phyloP scores from a whole-genome alignment of 352 stramenopile species.

The Pythium chondricola region DNA sequence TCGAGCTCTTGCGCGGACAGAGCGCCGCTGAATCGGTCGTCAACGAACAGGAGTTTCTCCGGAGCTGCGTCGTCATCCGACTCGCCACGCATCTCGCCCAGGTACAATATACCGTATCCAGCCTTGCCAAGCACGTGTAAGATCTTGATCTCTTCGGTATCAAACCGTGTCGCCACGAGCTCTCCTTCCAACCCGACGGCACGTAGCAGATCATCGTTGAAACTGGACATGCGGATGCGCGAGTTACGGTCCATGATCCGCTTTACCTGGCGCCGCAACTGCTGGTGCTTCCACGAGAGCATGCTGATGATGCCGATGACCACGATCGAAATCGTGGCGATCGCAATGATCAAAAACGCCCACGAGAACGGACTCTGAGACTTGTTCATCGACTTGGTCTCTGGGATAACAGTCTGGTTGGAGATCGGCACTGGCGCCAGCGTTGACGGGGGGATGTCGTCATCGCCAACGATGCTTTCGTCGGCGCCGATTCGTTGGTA shows the following conservation, averaged over 20 bases:
- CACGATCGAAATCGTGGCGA: slow-evolving; percentile 14
- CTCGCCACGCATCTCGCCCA: slow-evolving; percentile 38
- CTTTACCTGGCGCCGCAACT: slow-evolving; percentile 15
- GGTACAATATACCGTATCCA: slow-evolving; percentile 57
- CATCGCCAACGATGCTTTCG: background rate
- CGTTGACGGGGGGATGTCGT: slow-evolving; percentile 11
- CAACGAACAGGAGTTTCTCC: slow-evolving; percentile 52
- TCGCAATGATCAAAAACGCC: slow-evolving; percentile 21
- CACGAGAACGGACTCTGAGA: slow-evolving; percentile 13
- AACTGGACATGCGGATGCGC: slow-evolving; percentile 6
- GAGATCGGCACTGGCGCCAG: background rate
- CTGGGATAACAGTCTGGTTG: slow-evolving; percentile 34
- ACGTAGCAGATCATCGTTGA: slow-evolving; percentile 12
- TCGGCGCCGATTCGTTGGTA: slow-evolving; percentile 22
- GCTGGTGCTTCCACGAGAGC: slow-evolving; percentile 24
- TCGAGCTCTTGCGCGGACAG: slow-evolving; percentile 50
- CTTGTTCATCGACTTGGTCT: slow-evolving; percentile 47
- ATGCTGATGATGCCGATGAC: slow-evolving; percentile 19
- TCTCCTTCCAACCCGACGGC: slow-evolving; percentile 16
- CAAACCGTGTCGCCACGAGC: slow-evolving; percentile 13
- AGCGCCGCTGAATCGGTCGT: slow-evolving; percentile 69
- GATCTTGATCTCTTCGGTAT: slow-evolving; percentile 60
- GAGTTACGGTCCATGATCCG: slow-evolving; percentile 6
- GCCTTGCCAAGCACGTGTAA: slow-evolving; percentile 53
- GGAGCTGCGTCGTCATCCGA: slow-evolving; percentile 36